Conservation (phyloP, 768 basidiomycete genomes). For the Lentinus brumalis region DNA sequence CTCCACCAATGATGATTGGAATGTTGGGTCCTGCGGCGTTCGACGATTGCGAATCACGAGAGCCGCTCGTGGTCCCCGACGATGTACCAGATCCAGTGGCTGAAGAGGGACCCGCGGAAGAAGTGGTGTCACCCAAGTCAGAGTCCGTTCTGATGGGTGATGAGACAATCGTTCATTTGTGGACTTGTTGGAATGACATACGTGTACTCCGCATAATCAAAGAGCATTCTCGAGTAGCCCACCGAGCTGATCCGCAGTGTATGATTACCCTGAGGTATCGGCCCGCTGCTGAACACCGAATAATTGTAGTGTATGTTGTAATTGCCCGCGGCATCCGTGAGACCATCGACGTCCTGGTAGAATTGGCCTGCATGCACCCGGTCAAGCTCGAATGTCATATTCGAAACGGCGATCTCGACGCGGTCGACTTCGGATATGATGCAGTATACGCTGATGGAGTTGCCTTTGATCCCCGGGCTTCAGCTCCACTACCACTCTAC, state of each 20-base stretch:
- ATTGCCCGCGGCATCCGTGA: neutral
- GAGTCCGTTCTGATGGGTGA: neutral
- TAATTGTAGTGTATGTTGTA: constrained; percentile 2
- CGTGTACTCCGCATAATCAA: constrained; percentile 14
- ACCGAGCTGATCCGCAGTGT: constrained; percentile 12
- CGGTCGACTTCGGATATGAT: constrained; percentile 9
- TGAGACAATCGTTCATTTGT: too few species aligned
- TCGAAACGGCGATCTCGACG: constrained; percentile 5
- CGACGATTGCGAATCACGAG: neutral
- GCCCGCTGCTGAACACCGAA: neutral
- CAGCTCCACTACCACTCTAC: neutral
- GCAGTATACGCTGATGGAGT: constrained; percentile 4
- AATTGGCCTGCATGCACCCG: constrained; percentile 3
- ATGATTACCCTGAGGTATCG: constrained; percentile 5
- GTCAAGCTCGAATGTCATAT: constrained; percentile 15
- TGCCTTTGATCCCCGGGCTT: neutral
- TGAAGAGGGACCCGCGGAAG: neutral
- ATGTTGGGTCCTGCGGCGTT: neutral
- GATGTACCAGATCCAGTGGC: neutral
- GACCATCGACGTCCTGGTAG: constrained; percentile 8
- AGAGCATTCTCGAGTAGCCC: constrained; percentile 9
- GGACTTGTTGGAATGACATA: neutral
- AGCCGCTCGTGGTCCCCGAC: neutral
- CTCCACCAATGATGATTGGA: neutral
- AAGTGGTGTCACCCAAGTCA: neutral